These are phyloP conservation scores for Penicillium lagena DNA, from an alignment of 495 filamentous ascomycete genomes.

Conservation along the genomic window DNA sequence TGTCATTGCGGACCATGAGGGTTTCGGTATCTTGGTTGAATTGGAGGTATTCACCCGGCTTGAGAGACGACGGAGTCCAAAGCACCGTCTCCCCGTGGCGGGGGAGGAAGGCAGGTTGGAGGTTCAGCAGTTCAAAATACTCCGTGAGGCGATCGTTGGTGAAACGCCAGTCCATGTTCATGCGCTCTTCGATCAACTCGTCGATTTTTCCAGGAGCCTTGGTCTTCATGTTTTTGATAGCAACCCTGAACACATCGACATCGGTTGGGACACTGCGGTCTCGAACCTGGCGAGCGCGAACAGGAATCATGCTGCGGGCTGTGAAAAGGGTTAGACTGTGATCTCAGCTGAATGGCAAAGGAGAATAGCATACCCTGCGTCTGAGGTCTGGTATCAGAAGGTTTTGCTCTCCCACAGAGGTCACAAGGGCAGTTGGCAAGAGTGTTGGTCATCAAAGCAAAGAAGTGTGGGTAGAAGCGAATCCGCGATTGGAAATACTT, in stretches of 20 bases:
- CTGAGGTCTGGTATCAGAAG: too few species aligned
- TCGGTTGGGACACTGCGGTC: too few species aligned
- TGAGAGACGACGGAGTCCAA: constrained; percentile 31
- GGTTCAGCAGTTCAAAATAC: constrained; percentile 25
- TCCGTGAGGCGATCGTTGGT: constrained; percentile 31
- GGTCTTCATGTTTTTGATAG: constrained; percentile 24
- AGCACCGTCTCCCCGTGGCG: constrained; percentile 54
- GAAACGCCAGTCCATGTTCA: constrained; percentile 49
- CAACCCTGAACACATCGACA: too few species aligned
- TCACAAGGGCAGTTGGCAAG: constrained; percentile 27
- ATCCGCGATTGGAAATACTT: constrained; percentile 43
- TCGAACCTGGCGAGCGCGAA: too few species aligned
- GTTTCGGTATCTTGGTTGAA: constrained; percentile 20
- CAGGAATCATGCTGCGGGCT: too few species aligned
- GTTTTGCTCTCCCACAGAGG: constrained; percentile 20
- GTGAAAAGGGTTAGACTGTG: too few species aligned
- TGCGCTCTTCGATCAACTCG: constrained; percentile 35
- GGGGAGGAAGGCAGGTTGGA: constrained; percentile 46
- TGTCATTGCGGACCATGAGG: constrained; percentile 27
- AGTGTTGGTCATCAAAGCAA: constrained; percentile 45
- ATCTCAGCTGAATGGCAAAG: too few species aligned
- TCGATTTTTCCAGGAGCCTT: constrained; percentile 32
- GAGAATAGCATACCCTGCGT: too few species aligned
- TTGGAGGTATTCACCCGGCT: constrained; percentile 23
- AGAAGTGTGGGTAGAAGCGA: constrained; percentile 53